These are phyloP conservation scores for Chenopodium berlandieri DNA, from an alignment of 148 eudicot species.

Conservation along the genomic window DNA sequence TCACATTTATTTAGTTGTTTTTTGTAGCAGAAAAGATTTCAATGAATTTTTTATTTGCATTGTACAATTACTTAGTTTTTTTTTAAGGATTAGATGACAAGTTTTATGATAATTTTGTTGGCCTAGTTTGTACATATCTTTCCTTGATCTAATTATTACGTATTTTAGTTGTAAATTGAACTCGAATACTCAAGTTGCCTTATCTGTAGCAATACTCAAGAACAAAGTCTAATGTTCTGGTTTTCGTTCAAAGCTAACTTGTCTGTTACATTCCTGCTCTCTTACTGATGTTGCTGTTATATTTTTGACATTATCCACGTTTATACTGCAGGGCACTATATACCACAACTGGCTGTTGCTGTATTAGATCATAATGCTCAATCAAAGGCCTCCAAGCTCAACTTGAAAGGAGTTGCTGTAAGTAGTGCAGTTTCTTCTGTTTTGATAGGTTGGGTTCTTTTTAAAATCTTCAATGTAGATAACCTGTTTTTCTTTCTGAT, in stretches of 20 bases:
- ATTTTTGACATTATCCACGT: background rate
- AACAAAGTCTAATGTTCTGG: background rate
- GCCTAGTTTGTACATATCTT: background rate
- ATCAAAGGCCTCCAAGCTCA: constrained; percentile 60
- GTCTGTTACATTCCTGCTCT: background rate
- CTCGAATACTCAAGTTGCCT: background rate
- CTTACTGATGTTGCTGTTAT: background rate
- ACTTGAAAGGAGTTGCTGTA: constrained; percentile 82
- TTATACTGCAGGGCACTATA: constrained; percentile 71
- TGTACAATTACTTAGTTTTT: background rate
- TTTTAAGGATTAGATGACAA: background rate
- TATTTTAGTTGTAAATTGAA: background rate
- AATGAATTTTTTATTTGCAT: background rate
- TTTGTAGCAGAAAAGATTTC: background rate
- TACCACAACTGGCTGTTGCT: constrained; percentile 81
- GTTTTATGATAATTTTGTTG: background rate
- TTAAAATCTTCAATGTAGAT: background rate
- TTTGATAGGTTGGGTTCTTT: background rate
- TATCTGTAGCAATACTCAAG: background rate
- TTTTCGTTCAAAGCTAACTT: background rate
- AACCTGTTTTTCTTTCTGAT: background rate
- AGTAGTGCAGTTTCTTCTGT: constrained; percentile 24
- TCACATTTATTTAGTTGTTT: background rate
- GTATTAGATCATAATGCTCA: constrained; percentile 67
- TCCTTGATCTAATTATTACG: no score